These are phyloP conservation scores for Crotalaria pallida DNA, from an alignment of 306 rosid species.

Conservation along the genomic window DNA sequence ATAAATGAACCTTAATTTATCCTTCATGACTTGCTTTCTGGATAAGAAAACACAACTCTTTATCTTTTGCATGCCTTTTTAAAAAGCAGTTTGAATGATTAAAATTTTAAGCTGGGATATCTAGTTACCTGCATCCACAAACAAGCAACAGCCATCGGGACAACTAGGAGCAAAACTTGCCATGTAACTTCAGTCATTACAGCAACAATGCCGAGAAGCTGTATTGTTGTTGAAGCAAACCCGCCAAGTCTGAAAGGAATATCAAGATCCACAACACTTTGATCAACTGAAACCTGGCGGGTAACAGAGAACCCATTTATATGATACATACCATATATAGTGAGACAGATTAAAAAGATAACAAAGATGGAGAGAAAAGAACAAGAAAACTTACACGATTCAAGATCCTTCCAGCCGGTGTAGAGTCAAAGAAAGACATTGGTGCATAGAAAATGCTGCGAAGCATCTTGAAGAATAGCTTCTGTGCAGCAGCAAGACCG, in stretches of 20 bases:
- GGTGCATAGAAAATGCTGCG: conserved; percentile 78
- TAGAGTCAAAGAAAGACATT: conserved; percentile 95
- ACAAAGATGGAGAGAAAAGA: neutral
- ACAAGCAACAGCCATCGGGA: conserved; percentile 83
- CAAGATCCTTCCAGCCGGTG: conserved; percentile 95
- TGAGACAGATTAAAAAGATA: neutral
- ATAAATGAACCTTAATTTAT: conserved; percentile 2
- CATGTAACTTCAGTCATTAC: conserved; percentile 90
- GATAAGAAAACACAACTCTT: neutral
- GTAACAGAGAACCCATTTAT: conserved; percentile 25
- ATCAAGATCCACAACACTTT: conserved; percentile 98
- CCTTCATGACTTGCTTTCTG: neutral
- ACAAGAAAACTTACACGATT: conserved; percentile 65
- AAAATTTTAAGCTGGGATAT: neutral
- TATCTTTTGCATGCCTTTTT: neutral
- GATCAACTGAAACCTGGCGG: conserved; percentile 81
- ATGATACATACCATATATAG: conserved; percentile 3
- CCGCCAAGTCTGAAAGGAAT: conserved; percentile 98
- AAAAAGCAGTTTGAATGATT: neutral
- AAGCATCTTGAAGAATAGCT: conserved; percentile 79
- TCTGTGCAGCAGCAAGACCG: conserved; percentile 89
- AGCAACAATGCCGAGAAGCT: conserved; percentile 84
- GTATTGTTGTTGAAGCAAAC: conserved; percentile 90
- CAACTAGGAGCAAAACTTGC: conserved; percentile 85
- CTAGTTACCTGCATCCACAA: conserved; percentile 87